Base-by-base conservation (phyloP, 1,284 basidiomycete genomes). In the Mycosarcoma mackinlayi region DNA sequence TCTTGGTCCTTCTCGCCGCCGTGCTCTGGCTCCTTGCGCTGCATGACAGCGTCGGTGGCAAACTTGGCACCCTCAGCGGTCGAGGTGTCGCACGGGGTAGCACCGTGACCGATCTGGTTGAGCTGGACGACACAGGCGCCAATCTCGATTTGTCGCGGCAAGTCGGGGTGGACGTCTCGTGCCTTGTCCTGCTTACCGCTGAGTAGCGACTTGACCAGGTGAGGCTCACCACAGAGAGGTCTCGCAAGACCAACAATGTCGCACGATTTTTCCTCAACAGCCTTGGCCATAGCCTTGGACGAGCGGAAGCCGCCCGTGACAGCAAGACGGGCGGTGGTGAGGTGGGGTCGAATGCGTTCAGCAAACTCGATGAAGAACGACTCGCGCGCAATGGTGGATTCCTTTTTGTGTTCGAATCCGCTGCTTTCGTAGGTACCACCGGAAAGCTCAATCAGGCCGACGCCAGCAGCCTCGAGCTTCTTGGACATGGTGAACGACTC, bases 361-460 rank as follows among this genome's bases (percentile, higher is more conserved):
- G 86, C 85, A 70, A 76, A 83, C 68, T 62, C 78, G 58, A 68
- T 67, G 52, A 85, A 71, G 87, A 83, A 70, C 80, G 83, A 75
- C 85, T 84, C 79, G 86, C 85, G 47, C 85, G 88, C 53, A 24
- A 65, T 66, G 30, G 71, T 75, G n/a, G 68, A 63, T 39, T 69
- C 63, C 55, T 66, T 58, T 51, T 73, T 73, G 70, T 58, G 54
- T 62, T 63, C 49, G 85, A 45, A 77, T 89, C 91, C 88, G 67
- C 90, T 90, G 28, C 86, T 87, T 79, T 93, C 91, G 76, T 94
- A 94, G 76, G 90, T 90, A 2, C 92, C 92, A 7, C 92, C 93
- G 61, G 89, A 92, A 56, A 94, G 88, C 83, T 94, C 91, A 49
- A 94, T 89, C 77, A 92, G 91, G 81, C 93, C 92, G 2, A 93